Percentiles rank a stretch among this genome's conserved stretches.
These are phyloP conservation scores for Ramaria sp. DNA, from an alignment of 768 basidiomycete species.

Conservation along the genomic window DNA sequence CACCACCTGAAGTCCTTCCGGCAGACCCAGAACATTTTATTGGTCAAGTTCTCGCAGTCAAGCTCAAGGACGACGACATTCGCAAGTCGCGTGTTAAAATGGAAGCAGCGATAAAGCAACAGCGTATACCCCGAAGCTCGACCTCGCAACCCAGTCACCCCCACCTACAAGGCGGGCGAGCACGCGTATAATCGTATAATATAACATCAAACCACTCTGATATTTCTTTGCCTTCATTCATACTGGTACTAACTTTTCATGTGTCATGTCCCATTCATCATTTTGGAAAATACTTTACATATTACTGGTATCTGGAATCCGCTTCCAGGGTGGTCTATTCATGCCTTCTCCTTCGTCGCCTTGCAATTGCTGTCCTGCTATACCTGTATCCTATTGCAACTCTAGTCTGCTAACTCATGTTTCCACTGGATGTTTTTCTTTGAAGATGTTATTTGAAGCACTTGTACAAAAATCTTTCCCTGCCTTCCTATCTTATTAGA, in stretches of 20 bases:
- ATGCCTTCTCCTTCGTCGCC: neutral
- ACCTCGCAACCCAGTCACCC: constrained; percentile 6
- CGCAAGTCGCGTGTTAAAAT: constrained; percentile 66
- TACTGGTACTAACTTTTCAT: neutral
- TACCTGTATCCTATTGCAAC: neutral
- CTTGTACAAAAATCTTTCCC: neutral
- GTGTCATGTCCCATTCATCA: neutral
- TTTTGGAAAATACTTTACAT: neutral
- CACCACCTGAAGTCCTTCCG: constrained; percentile 41
- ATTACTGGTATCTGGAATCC: neutral
- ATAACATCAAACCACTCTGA: neutral
- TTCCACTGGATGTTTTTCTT: neutral
- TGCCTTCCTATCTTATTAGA: neutral
- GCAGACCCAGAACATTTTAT: constrained; percentile 51
- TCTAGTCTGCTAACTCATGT: neutral
- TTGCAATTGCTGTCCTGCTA: neutral
- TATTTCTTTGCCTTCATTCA: neutral
- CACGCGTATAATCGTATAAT: neutral
- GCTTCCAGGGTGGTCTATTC: neutral
- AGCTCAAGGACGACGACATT: constrained; percentile 71
- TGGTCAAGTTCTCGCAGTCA: constrained; percentile 48
- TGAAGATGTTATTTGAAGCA: neutral
- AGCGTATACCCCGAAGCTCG: neutral
- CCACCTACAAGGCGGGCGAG: constrained; percentile 1
- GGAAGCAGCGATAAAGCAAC: constrained; percentile 55